Evolutionary conservation across 1,284 basidiomycete genomes (phyloP), one percentile per base, ranked within the genome.

Genomic region (Tranzscheliella williamsii): DNA sequence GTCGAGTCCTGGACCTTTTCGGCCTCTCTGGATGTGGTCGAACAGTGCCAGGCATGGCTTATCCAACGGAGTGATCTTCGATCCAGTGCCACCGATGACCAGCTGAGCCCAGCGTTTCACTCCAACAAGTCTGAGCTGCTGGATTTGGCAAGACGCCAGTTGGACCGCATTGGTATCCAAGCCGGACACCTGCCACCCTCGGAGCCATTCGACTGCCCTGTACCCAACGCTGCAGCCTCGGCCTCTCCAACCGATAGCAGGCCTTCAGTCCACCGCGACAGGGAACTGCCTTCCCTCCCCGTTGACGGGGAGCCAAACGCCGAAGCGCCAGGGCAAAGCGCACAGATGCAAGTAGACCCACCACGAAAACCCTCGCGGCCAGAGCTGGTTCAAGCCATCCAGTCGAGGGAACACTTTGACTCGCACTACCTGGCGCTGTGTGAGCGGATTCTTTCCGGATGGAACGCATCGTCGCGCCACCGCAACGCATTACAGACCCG

Each of bases 1-100:
- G 82, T 96, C 30, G 90, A 96, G 76, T 88, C 89, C 0, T 98
- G 95, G 94, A 88, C 85, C 18, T 97, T 91, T 78, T 91, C 89
- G 9, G 91, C 91, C 1, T 87, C 91, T 18, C 81, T 94, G 43
- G 91, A 89, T 67, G 86, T 89, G 32, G 86, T 94, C 12, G 86
- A 90, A 16, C 86, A 88, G 67, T 91, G 88, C 68, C 88, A 92
- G 69, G 79, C 81, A 4, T 93, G 90, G 90, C 83, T 75, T 13
- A 56, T 72, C 8, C 68, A 67, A 36, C 47, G 61, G 32, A 53
- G 67, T 12, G 61, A 52, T 5, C 33, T 41, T 26, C 29, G 24
- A 4, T n/a, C 31, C 2, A 36, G 42, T 3, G 26, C 42, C 12
- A 33, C 47, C 17, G 56, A 61, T 20, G 51, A 66, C 26, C 63